Evolutionary conservation across 75 land plant species (phyloP), one percentile per base, ranked within the genome.

Genomic region (Ceratopteris richardii): DNA sequence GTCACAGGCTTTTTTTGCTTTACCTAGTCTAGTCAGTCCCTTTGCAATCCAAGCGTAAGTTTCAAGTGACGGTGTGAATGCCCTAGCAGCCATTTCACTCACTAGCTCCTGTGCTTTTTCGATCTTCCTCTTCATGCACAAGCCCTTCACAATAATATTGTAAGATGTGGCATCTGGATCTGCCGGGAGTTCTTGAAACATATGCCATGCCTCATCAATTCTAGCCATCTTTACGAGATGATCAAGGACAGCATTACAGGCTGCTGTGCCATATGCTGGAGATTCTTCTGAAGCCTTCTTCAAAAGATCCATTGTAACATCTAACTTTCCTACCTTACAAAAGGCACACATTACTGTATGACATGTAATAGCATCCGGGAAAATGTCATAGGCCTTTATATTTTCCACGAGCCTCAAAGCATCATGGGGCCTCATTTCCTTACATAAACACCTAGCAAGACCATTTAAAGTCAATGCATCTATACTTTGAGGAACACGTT

Each of bases 101-200:
- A 67, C n/a, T 20, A 73, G 29, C 42, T 24, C 33, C 44, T 53
- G 23, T 26, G 64, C 76, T 31, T 44, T 33, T 58, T 62, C 52
- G 22, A 62, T 30, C 5, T 57, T 31, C 24, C 80, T 70, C 17
- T 24, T 36, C 31, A 30, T 77, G 31, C 58, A 59, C 17, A 71
- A 41, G 12, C 75, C 67, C 25, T 59, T 61, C 42, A 80, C 57
- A n/a, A 80, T 51, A 16, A 41, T 68, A 51, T 61, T 76, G 43
- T 54, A 77, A 17, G 72, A 71, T 18, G 72, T 26, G 7, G 62
- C 62, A 60, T 77, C 62, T n/a, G 68, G 71, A 30, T 20, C 60
- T 17, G 64, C 19, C 0, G 66, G 74, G n/a, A 57, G 26, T 67
- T 39, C 65, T 21, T 57, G 18, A 33, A 47, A 36, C 0, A 71